Conservation (phyloP, 352 stramenopile species). For the Globisporangium emineosum region DNA sequence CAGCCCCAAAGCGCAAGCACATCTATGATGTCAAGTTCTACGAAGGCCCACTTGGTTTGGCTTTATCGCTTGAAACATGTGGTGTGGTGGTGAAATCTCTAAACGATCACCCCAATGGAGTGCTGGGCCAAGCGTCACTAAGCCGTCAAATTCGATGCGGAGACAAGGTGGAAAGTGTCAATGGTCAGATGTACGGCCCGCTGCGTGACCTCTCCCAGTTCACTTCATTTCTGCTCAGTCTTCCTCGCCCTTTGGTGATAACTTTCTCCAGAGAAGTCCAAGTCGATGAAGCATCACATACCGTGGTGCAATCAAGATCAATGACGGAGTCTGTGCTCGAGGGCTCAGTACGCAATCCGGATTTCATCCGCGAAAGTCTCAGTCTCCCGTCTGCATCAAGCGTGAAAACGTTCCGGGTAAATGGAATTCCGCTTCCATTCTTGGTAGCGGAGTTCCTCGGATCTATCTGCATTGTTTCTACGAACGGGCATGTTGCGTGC, state of each 20-base stretch:
- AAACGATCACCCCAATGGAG: conserved; percentile 64
- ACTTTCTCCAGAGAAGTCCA: conserved; percentile 46
- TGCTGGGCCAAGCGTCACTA: conserved; percentile 65
- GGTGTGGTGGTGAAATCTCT: conserved; percentile 77
- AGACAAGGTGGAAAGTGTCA: conserved; percentile 76
- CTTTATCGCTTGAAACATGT: conserved; percentile 61
- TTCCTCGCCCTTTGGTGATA: conserved; percentile 66
- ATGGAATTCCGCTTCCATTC: conserved; percentile 38
- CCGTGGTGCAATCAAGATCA: not conserved
- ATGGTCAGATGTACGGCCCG: conserved; percentile 56
- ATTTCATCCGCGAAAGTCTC: conserved; percentile 27
- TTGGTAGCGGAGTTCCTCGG: conserved; percentile 35
- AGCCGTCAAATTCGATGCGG: conserved; percentile 55
- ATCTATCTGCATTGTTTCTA: conserved; percentile 34
- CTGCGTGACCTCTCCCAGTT: conserved; percentile 81
- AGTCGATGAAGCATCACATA: conserved; percentile 9
- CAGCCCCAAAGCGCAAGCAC: conserved; percentile 10
- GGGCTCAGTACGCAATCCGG: conserved; percentile 20
- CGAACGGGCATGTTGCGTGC: conserved; percentile 34
- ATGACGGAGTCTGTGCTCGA: conserved; percentile 16
- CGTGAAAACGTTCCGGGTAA: conserved; percentile 40
- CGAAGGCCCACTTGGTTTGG: conserved; percentile 68
- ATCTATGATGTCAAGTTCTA: conserved; percentile 68
- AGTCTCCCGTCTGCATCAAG: not conserved
- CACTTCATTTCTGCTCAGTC: conserved; percentile 58